A percentile compares a stretch with the other conserved stretches of the same genome.
Evolutionary conservation across 139 green algal species (phyloP).

Genomic region (Tetradesmus obliquus): DNA sequence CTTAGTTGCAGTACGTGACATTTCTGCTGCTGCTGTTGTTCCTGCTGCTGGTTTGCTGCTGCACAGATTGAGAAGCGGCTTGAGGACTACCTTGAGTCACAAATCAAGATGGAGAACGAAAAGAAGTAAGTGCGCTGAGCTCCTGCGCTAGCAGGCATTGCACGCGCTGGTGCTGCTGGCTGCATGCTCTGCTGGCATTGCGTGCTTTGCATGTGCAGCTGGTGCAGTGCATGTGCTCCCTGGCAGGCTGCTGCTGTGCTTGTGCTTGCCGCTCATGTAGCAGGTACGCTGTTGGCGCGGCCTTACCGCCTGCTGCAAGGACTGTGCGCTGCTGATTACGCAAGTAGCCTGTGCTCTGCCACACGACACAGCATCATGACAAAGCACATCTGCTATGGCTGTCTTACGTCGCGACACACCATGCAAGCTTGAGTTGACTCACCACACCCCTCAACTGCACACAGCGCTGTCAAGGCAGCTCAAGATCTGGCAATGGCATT

Average conservation of each 20-base stretch:
- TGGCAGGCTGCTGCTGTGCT: not conserved
- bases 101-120: conserved; percentile 79
- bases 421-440: not conserved
- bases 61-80: conserved; percentile 38
- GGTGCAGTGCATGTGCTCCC: not conserved
- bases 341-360: too few species aligned
- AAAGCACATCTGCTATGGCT: not conserved
- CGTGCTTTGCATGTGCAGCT: not conserved
- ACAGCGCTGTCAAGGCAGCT: too few species aligned
- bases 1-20: not conserved
- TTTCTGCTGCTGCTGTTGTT: not conserved
- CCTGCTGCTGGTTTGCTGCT: not conserved
- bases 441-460: not conserved
- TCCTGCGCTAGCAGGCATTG: not conserved
- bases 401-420: not conserved
- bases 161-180: not conserved
- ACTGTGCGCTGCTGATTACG: not conserved
- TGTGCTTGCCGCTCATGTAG: not conserved
- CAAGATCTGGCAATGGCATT: too few species aligned
- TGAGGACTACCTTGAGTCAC: conserved; percentile 71
- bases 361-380: too few species aligned
- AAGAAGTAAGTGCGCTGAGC: conserved; percentile 74
- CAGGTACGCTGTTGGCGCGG: not conserved
- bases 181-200: not conserved
- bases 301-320: not conserved